Evolutionary conservation across 208 protist genomes (phyloP).

Genomic region (Naegleria fowleri): DNA sequence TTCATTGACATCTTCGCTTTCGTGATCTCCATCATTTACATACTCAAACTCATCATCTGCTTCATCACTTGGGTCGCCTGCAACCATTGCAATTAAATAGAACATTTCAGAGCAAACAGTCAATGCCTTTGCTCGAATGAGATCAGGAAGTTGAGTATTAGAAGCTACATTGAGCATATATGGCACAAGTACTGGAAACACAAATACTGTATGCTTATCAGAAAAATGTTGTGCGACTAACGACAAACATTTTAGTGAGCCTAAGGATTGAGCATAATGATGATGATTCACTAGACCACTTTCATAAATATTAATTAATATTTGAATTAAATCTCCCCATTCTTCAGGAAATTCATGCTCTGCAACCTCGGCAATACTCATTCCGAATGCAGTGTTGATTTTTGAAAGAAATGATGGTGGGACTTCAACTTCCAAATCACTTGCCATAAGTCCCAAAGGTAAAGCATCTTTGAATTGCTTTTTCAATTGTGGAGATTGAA

Average conservation of each 20-base stretch:
- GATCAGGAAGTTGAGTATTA: background rate
- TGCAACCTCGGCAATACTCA: background rate
- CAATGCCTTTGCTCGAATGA: background rate
- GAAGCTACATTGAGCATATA: background rate
- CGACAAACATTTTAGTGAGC: background rate
- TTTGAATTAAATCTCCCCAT: background rate
- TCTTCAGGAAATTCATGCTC: constrained; percentile 17
- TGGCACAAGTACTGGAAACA: background rate
- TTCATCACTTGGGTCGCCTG: background rate
- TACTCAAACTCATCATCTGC: background rate
- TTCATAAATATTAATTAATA: background rate
- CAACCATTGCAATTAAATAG: background rate
- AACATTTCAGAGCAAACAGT: background rate
- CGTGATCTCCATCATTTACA: background rate
- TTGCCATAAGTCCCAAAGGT: background rate
- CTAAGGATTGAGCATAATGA: background rate
- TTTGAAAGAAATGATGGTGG: background rate
- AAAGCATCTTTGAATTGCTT: background rate
- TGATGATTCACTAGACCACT: background rate
- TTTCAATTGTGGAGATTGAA: background rate
- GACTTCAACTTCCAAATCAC: background rate
- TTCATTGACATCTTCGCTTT: background rate
- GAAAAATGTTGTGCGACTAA: constrained; percentile 1
- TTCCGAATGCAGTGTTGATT: background rate
- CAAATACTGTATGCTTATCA: background rate